These are phyloP conservation scores for Leccinum rimulosum DNA, from an alignment of 768 basidiomycete species.

Conservation along the genomic window DNA sequence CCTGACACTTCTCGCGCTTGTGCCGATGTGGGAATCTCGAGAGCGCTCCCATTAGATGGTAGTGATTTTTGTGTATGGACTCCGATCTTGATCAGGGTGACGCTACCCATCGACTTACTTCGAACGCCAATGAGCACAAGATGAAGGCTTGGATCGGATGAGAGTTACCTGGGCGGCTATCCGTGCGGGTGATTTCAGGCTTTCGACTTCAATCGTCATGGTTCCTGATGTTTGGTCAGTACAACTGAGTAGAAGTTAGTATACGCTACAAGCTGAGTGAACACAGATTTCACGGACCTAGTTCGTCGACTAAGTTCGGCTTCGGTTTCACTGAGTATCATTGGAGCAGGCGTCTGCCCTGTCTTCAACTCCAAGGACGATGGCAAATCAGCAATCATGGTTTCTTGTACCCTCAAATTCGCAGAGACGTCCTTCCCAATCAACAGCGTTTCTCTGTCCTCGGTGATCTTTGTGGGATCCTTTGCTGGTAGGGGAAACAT, in stretches of 20 bases:
- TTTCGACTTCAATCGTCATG: background rate
- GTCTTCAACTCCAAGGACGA: background rate
- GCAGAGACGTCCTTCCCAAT: background rate
- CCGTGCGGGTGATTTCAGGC: background rate
- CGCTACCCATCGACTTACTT: background rate
- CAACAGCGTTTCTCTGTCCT: background rate
- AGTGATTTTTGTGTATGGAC: background rate
- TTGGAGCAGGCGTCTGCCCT: background rate
- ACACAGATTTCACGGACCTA: background rate
- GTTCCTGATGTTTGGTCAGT: background rate
- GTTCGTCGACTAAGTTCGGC: background rate
- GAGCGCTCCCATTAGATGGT: background rate
- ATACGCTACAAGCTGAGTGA: background rate
- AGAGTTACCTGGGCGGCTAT: background rate
- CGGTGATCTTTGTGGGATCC: background rate
- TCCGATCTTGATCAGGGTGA: background rate
- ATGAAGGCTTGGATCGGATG: background rate
- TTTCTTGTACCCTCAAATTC: background rate
- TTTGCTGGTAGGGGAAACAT: background rate
- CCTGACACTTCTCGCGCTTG: background rate
- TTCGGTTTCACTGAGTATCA: background rate
- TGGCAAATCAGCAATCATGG: background rate
- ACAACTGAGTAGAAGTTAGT: conserved; percentile 1
- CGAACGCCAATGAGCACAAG: background rate
- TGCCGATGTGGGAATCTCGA: background rate